A percentile compares a stretch with the other conserved stretches of the same genome.
These are phyloP conservation scores for Flaveria bidentis DNA, from an alignment of 129 eudicot species.

Conservation along the genomic window DNA sequence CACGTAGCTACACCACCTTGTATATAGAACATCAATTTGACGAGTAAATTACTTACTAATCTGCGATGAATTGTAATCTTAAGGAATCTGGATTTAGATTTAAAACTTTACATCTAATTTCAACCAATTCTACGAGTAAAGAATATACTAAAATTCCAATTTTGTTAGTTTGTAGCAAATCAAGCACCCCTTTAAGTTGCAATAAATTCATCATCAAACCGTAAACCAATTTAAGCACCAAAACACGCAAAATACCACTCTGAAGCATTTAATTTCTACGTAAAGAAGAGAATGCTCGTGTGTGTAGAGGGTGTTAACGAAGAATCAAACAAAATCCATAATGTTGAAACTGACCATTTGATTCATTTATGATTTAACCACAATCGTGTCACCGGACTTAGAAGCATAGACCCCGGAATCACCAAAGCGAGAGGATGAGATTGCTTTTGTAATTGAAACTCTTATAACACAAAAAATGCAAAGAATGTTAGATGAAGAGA, in stretches of 20 bases:
- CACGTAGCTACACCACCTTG: not conserved
- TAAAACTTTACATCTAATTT: too few species aligned
- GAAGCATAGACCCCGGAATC: not conserved
- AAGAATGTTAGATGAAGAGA: not conserved
- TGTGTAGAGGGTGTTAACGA: not conserved
- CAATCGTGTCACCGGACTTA: not conserved
- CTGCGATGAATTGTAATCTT: too few species aligned
- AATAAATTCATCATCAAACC: not conserved
- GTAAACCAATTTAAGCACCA: not conserved
- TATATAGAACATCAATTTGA: too few species aligned
- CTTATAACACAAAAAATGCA: not conserved
- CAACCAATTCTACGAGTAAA: too few species aligned
- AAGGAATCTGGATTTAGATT: too few species aligned
- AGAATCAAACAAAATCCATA: not conserved
- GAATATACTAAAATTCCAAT: too few species aligned
- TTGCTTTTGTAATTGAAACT: slow-evolving; percentile 6
- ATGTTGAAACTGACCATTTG: slow-evolving; percentile 23
- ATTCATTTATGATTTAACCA: not conserved
- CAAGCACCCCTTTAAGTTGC: not conserved
- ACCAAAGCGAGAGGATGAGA: not conserved
- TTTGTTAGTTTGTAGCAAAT: too few species aligned
- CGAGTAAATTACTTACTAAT: too few species aligned
- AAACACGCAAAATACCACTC: too few species aligned
- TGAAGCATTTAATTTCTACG: not conserved
- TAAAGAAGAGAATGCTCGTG: not conserved